These are phyloP conservation scores for Xylaria sp. DNA, from an alignment of 2,329 filamentous ascomycete species.

Conservation along the genomic window DNA sequence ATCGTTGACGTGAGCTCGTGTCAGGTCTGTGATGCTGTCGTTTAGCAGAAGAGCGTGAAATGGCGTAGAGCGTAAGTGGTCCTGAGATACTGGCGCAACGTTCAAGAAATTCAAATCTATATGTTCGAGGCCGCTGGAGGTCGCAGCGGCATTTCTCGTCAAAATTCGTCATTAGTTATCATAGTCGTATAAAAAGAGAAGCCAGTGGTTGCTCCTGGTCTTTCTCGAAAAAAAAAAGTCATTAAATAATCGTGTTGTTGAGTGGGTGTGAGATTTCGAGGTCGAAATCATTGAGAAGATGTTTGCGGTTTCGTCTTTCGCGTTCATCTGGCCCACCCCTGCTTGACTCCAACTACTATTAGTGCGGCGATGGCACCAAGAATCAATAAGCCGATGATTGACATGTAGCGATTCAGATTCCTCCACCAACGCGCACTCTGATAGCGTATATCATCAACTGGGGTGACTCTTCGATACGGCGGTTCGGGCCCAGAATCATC, in stretches of 20 bases:
- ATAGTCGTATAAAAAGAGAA: conserved; percentile 34
- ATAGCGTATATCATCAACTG: conserved; percentile 58
- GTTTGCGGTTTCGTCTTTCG: background rate
- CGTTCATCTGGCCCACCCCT: conserved; percentile 57
- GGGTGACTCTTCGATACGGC: conserved; percentile 50
- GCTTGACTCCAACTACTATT: conserved; percentile 62
- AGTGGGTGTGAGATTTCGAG: conserved; percentile 25
- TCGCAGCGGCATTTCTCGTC: conserved; percentile 34
- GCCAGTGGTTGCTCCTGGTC: conserved; percentile 10
- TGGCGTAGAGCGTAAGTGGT: conserved; percentile 25
- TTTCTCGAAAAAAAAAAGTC: conserved; percentile 25
- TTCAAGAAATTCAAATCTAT: conserved; percentile 17
- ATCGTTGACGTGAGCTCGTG: background rate
- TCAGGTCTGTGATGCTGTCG: conserved; percentile 12
- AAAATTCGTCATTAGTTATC: conserved; percentile 38
- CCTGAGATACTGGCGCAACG: conserved; percentile 1
- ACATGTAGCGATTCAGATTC: conserved; percentile 68
- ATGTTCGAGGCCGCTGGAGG: conserved; percentile 26
- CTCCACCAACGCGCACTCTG: conserved; percentile 70
- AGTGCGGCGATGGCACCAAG: conserved; percentile 64
- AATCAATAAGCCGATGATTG: conserved; percentile 65
- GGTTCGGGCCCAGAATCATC: conserved; percentile 45
- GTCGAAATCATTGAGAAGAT: conserved; percentile 15
- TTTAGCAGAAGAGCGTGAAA: conserved; percentile 19
- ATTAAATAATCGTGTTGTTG: conserved; percentile 21